Evolutionary conservation across 768 basidiomycete genomes (phyloP), one percentile per base, ranked within the genome.

Genomic region (Lepiota brunneoincarnata): DNA sequence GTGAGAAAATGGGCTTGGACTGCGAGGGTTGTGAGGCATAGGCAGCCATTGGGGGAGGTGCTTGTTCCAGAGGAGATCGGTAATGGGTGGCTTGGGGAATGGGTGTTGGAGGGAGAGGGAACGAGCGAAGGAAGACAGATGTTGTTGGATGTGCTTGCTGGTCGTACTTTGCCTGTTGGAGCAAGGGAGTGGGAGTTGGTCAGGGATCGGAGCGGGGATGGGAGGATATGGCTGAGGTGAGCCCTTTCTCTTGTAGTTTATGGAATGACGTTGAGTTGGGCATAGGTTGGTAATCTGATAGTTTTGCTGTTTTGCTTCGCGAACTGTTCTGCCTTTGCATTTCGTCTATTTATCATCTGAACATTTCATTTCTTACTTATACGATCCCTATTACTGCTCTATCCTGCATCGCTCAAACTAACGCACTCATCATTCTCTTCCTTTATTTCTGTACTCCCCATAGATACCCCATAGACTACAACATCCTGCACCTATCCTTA

Each of bases 31-130:
- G 68, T 64, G 56, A 60, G 61, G 21, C 61, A 63, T 60, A 63
- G 28, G 69, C 76, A 21, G 76, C 67, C 63, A 14, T 60, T 63
- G 34, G 9, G 17, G 24, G 51, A 15, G 26, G 18, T 15, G 17
- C 12, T 35, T 21, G 20, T 12, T 14, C 17, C 45, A 12, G 39
- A 18, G 18, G 76, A 68, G 28, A 69, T 86, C 20, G 84, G 86
- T 11, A 78, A 80, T n/a, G 85, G 83, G 4, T 88, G 90, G 84
- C 72, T 77, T 28, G 86, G 86, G 7, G 86, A 91, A 58, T 91
- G 90, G 89, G 71, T 89, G 12, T 72, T 91, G n/a, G 87, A 91
- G 67, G 84, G 81, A 1, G 87, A 89, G 50, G 90, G 89, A 1
- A 91, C 89, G 15, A 73, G 69, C 28, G 87, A 89, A 63, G 87